Percentiles rank a stretch among this genome's conserved stretches.
These are phyloP conservation scores for Ceratocystis eucalypticola DNA, from an alignment of 2,329 filamentous ascomycete genomes.

Conservation along the genomic window DNA sequence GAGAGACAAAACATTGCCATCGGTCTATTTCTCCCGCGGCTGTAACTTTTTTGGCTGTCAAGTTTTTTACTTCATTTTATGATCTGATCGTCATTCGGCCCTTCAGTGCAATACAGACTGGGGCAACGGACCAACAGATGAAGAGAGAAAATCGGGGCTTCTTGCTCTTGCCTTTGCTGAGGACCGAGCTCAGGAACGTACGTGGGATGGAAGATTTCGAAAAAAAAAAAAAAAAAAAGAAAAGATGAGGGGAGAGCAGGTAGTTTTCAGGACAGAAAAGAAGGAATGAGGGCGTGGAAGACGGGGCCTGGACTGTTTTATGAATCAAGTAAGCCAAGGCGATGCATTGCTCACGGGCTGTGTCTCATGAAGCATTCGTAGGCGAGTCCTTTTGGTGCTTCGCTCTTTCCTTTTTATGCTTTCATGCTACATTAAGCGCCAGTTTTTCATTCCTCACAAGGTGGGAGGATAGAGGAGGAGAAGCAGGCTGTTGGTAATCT, in stretches of 20 bases:
- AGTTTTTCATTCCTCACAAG: background rate
- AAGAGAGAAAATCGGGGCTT: constrained; percentile 2
- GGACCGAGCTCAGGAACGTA: constrained; percentile 2
- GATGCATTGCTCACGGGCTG: too few relatives aligned
- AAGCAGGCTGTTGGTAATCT: background rate
- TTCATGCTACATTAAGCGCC: background rate
- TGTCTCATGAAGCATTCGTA: too few relatives aligned
- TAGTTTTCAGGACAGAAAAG: background rate
- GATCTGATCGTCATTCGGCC: background rate
- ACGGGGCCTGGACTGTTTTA: background rate
- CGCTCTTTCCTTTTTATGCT: background rate
- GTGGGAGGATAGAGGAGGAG: background rate
- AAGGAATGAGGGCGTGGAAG: background rate
- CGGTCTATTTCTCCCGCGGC: background rate
- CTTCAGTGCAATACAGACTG: background rate
- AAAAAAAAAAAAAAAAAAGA: background rate
- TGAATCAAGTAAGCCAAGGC: too few relatives aligned
- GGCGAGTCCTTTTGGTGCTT: background rate
- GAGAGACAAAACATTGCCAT: too few relatives aligned
- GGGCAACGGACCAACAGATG: background rate
- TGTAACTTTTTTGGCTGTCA: background rate
- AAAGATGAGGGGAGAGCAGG: background rate
- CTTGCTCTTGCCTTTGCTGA: background rate
- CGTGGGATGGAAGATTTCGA: background rate
- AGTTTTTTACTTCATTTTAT: background rate